Evolutionary conservation across 2,329 filamentous ascomycete species (phyloP), one percentile per base, ranked within the genome.

Genomic region (Arthroderma sp.): DNA sequence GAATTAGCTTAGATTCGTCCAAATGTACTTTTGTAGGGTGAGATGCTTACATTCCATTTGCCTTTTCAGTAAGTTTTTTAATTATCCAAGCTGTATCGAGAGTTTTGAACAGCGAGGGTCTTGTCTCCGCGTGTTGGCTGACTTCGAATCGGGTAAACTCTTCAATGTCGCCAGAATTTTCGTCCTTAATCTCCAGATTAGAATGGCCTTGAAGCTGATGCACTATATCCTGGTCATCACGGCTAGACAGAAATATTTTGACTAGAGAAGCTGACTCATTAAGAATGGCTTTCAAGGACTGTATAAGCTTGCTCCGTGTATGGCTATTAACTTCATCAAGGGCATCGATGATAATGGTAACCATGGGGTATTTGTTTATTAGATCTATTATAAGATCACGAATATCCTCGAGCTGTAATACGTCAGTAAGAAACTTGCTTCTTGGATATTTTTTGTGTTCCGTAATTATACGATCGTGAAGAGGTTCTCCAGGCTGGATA

Each of bases 231-330:
- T 29, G 8, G 33, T 63, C 56, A 40, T 61, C 53, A 3, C 61
- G 53, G 48, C 62, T 65, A 2, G 59, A 60, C 6, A 65, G 46
- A 36, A 65, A 58, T 9, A 65, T 51, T 40, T 65, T 63, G 3
- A 63, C 49, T 1, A 62, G 28, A 11, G 48, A 51, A n/a, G 48
- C 15, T 5, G 57, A 56, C 1, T 56, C 43, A 31, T 51, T 27
- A 6, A 61, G 33, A 5, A 64, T 56, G 4, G 29, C 11, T 3
- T 56, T 44, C n/a, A 65, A 41, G 29, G 50, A 47, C 37, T 57
- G 43, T 1, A 65, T 46, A 6, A 62, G 43, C 28, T 53, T 40
- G 28, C 47, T 33, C 29, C 59, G 51, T 10, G 41, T 47, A 28
- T 36, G n/a, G 36, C 47, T 36, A 29, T 63, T 50, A 41, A 55